Evolutionary conservation across 2,329 filamentous ascomycete genomes (phyloP).

Genomic region (Penicillium occitanis): DNA sequence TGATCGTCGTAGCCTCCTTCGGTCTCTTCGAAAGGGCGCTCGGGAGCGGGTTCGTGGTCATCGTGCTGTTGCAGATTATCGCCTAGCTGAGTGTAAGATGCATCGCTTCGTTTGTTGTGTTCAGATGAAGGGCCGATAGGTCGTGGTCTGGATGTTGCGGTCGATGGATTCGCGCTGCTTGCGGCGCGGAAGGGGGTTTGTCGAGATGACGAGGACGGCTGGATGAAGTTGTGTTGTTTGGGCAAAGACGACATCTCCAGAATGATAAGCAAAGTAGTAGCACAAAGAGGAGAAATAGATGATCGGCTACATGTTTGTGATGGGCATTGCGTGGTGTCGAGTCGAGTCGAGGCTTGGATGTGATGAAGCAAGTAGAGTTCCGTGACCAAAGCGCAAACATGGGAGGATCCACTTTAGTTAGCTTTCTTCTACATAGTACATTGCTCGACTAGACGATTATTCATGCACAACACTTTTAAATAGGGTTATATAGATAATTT

Average conservation of each 20-base stretch:
- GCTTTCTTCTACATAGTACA: background rate
- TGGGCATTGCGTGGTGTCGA: background rate
- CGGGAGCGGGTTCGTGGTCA: background rate
- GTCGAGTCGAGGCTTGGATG: background rate
- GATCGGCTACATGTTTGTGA: conserved; percentile 33
- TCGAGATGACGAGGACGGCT: conserved; percentile 34
- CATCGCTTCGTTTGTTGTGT: background rate
- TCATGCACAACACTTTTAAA: no score
- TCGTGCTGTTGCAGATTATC: conserved; percentile 16
- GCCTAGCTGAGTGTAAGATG: background rate
- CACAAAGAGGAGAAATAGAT: background rate
- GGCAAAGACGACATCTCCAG: conserved; percentile 39
- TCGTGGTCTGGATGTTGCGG: conserved; percentile 21
- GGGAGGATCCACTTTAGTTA: conserved; percentile 9
- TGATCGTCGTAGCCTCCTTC: background rate
- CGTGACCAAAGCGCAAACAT: background rate
- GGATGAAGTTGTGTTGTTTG: conserved; percentile 27
- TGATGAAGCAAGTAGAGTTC: background rate
- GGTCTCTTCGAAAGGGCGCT: background rate
- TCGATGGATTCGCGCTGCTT: background rate
- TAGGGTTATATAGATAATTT: no score
- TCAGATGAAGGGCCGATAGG: conserved; percentile 23
- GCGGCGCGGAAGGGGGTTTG: conserved; percentile 23
- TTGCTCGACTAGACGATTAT: background rate
- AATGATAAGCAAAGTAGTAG: conserved; percentile 4